Conservation (phyloP, 306 rosid species). For the Urtica urens region DNA sequence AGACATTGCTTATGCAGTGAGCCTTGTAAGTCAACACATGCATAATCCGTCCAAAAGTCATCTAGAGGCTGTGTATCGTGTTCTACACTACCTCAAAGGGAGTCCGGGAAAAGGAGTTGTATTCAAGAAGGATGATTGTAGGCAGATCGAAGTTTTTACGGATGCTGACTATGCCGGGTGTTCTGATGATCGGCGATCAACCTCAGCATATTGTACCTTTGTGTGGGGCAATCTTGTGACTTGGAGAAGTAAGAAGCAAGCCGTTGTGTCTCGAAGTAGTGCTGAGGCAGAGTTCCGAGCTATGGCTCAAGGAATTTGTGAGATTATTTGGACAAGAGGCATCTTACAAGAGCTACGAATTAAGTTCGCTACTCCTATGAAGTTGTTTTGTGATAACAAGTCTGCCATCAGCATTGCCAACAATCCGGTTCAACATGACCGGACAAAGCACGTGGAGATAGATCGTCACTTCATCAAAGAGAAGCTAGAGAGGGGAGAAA, state of each 20-base stretch:
- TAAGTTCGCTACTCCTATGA: neutral
- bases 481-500: neutral
- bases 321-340: neutral
- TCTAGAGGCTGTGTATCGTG: neutral
- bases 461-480: neutral
- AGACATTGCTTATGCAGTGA: neutral
- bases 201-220: neutral
- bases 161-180: neutral
- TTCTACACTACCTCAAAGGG: neutral
- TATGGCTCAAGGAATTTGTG: neutral
- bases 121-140: neutral
- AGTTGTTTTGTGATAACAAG: neutral
- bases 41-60: neutral
- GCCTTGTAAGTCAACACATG: neutral
- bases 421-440: neutral
- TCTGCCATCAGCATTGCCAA: neutral
- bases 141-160: neutral
- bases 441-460: no score
- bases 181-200: neutral
- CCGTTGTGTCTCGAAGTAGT: neutral
- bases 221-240: neutral
- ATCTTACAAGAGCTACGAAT: neutral
- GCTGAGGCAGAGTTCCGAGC: neutral
- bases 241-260: neutral
- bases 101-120: neutral